Evolutionary conservation across 179 eudicot genomes (phyloP).

Genomic region (Gypsophila paniculata): DNA sequence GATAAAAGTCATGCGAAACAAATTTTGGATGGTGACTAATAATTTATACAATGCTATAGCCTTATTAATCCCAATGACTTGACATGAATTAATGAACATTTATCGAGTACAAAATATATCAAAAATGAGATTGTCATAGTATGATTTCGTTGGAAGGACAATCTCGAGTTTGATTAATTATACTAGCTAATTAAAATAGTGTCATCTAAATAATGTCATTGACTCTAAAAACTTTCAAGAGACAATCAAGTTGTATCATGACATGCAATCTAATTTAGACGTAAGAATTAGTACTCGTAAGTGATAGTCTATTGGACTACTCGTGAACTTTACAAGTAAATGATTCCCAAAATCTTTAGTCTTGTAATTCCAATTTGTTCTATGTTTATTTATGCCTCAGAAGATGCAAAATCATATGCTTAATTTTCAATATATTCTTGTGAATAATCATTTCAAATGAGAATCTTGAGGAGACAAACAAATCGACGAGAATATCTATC

Average conservation of each 20-base stretch:
- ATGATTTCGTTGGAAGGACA: no score
- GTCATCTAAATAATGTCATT: neutral
- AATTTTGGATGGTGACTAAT: no score
- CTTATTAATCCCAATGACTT: no score
- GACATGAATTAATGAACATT: no score
- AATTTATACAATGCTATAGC: no score
- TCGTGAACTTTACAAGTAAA: neutral
- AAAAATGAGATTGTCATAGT: no score
- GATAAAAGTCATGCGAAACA: no score
- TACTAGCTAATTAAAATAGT: no score
- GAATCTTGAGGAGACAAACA: constrained; percentile 2
- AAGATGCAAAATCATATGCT: constrained; percentile 7
- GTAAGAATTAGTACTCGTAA: neutral
- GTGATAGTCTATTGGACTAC: neutral
- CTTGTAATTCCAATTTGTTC: neutral
- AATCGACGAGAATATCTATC: neutral
- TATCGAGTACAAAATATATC: no score
- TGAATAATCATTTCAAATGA: neutral
- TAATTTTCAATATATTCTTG: neutral
- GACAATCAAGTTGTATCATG: neutral
- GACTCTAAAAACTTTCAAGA: neutral
- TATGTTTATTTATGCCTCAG: neutral
- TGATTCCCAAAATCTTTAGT: neutral
- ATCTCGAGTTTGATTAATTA: no score
- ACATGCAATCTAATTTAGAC: neutral